Evolutionary conservation across 2,329 filamentous ascomycete species (phyloP), one percentile per base, ranked within the genome.

Genomic region (Penicillium occitanis): DNA sequence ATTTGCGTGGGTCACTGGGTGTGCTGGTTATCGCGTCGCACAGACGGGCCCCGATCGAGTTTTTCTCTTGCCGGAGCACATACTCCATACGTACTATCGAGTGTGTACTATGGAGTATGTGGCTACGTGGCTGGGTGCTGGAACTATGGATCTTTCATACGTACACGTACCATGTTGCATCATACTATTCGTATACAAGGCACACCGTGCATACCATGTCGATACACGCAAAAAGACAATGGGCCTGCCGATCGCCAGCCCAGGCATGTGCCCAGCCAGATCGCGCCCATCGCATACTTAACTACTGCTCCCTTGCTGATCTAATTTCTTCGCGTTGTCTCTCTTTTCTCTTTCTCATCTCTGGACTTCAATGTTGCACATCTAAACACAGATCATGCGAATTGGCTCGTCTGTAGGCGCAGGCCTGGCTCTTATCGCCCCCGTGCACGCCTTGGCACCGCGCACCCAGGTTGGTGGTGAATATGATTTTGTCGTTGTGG

Each of bases 401-500:
- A 58, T 59, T 44, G 44, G 37, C 62, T 64, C 46, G 53, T 64
- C 66, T 58, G 58, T 70, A 51, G 46, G 60, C 64, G 68, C 63
- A 53, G 67, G 64, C 57, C 63, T 73, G 35, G 70, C 68, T 22
- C 19, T 70, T 30, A 68, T 70, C 40, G 61, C 71, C 25, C 33
- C 70, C 1, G 69, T 66, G 8, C 67, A 68, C 51, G 73, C 72
- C 8, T 67, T 74, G 37, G 67, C 70, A 5, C 70, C 73, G 64
- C 66, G 73, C 66, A 70, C 73, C 46, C 53, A 73, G 66, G 73
- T 76, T 53, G 64, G 66, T 1, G 71, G 75, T 50, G 68, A 72
- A 3, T 75, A 74, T 37, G 73, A 75, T 60, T 74, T 75, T 66
- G 69, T 86, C 46, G 71, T 87, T 65, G 73, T 86, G 25, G 85